phyloP scores from a whole-genome alignment of 1,284 basidiomycete species.

The Puccinia triticina region DNA sequence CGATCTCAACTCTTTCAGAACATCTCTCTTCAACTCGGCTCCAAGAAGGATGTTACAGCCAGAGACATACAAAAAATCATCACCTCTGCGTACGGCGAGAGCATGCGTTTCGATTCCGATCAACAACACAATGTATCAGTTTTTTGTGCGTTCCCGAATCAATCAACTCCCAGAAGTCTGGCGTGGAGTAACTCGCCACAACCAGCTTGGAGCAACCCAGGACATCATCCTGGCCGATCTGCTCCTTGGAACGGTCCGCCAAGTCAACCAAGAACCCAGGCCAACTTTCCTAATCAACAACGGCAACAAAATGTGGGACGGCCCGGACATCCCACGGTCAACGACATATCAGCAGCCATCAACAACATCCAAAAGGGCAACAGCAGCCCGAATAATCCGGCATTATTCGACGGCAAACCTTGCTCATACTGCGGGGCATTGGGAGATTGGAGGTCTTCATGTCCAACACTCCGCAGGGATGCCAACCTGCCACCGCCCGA shows the following conservation, averaged over 20 bases:
- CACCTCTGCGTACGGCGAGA: background rate
- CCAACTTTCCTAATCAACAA: too few relatives aligned
- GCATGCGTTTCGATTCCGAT: background rate
- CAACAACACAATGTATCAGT: background rate
- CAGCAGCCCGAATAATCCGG: background rate
- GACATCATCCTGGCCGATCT: too few relatives aligned
- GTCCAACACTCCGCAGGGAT: slow-evolving; percentile 2
- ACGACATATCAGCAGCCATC: background rate
- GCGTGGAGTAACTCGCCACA: too few relatives aligned
- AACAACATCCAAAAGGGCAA: slow-evolving; percentile 14
- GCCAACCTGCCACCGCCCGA: background rate
- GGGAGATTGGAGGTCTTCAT: background rate
- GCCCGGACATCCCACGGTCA: background rate
- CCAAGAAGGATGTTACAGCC: background rate
- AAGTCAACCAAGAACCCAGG: background rate
- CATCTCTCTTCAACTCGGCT: background rate
- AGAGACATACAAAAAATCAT: background rate
- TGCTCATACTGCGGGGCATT: background rate
- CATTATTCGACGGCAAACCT: background rate
- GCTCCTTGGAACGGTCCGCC: too few relatives aligned
- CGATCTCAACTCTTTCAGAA: slow-evolving; percentile 18
- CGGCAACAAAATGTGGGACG: background rate
- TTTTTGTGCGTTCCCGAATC: too few relatives aligned
- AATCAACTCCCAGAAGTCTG: too few relatives aligned
- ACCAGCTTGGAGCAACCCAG: too few relatives aligned